Evolutionary conservation across 345 rosid species (phyloP).

Genomic region (Turritis glabra): DNA sequence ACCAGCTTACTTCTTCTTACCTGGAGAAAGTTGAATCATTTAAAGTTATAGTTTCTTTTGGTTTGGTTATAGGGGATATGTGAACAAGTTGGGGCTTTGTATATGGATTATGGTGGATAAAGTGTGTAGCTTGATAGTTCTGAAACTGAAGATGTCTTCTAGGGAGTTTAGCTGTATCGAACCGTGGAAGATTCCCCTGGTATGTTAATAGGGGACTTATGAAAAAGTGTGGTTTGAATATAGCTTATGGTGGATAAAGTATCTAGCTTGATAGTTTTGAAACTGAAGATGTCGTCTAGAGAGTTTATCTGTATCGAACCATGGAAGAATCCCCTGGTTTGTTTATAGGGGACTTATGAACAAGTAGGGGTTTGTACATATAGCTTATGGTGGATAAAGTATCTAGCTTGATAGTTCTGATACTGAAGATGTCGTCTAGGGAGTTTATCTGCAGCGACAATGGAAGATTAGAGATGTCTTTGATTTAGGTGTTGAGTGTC

Average conservation of each 20-base stretch:
- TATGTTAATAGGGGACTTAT: background rate
- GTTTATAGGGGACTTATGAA: background rate
- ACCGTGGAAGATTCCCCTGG: background rate
- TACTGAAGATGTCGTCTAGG: background rate
- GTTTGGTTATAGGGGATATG: background rate
- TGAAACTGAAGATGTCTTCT: background rate
- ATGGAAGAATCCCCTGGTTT: background rate
- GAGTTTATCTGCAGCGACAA: background rate
- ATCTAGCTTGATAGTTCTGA: background rate
- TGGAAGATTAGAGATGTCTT: background rate
- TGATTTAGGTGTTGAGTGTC: background rate
- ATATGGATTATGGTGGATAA: background rate
- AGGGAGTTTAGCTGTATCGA: background rate
- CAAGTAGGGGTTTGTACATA: background rate
- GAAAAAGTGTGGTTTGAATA: background rate
- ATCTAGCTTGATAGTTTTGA: background rate
- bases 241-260: background rate
- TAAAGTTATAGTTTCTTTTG: background rate
- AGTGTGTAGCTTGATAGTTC: background rate
- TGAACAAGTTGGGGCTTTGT: constrained; percentile 11
- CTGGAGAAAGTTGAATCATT: background rate
- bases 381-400: background rate
- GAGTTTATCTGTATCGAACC: background rate
- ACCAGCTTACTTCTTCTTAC: background rate
- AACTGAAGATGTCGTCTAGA: background rate